A percentile compares a stretch with the other conserved stretches of the same genome.
phyloP scores from a whole-genome alignment of 2,329 filamentous ascomycete species.

The Aspergillus sp. region DNA sequence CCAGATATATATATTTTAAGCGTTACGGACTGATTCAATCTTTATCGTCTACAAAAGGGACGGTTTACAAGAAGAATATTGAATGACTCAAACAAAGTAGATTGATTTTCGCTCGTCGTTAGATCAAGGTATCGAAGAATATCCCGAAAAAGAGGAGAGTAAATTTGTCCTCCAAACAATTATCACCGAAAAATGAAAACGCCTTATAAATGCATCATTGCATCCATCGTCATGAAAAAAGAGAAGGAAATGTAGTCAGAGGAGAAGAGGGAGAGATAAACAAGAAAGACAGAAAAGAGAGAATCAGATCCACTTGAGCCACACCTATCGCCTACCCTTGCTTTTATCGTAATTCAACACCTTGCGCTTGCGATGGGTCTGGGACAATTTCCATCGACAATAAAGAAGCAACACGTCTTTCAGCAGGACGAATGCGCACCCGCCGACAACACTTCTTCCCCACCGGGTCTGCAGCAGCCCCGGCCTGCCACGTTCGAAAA shows the following conservation, averaged over 20 bases:
- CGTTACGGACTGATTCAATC: too few species aligned
- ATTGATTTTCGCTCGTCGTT: background rate
- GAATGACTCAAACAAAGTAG: too few species aligned
- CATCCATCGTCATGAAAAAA: conserved; percentile 7
- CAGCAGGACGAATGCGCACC: conserved; percentile 78
- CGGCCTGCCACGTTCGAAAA: conserved; percentile 40
- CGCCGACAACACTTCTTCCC: conserved; percentile 83
- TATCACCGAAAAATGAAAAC: conserved; percentile 8
- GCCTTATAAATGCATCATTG: conserved; percentile 18
- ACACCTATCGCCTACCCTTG: conserved; percentile 24
- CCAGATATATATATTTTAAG: too few species aligned
- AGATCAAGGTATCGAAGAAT: conserved; percentile 1
- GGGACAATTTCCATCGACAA: conserved; percentile 45
- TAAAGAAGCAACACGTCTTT: conserved; percentile 62
- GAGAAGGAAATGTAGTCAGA: background rate
- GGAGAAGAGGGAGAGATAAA: background rate
- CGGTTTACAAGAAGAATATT: too few species aligned
- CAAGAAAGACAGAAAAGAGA: conserved; percentile 1
- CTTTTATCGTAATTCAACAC: conserved; percentile 42
- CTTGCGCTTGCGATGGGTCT: conserved; percentile 40
- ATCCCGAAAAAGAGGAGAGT: conserved; percentile 3
- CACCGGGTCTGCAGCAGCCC: conserved; percentile 76
- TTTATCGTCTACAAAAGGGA: too few species aligned
- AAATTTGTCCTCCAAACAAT: conserved; percentile 1
- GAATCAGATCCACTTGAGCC: background rate